phyloP scores from a whole-genome alignment of 1,284 basidiomycete genomes.

The Ganoderma meredithae region DNA sequence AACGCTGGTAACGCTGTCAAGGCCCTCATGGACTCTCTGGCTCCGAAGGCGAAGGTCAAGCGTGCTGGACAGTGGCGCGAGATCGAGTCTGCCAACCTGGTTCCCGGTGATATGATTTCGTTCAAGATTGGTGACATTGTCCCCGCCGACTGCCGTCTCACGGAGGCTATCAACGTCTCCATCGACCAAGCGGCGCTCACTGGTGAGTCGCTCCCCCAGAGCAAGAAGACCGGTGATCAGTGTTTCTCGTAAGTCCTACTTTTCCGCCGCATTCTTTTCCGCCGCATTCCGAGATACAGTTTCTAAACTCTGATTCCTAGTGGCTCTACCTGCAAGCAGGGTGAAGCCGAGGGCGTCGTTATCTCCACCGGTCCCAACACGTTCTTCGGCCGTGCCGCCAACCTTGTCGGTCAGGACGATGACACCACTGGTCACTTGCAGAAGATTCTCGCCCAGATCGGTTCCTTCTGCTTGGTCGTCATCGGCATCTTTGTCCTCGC shows the following conservation, averaged over 20 bases:
- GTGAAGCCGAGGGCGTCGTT: conserved; percentile 96
- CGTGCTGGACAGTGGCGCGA: conserved; percentile 87
- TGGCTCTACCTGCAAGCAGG: conserved; percentile 96
- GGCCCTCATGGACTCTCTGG: conserved; percentile 98
- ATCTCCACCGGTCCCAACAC: conserved; percentile 97
- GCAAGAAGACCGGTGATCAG: conserved; percentile 93
- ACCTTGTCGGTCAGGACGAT: conserved; percentile 94
- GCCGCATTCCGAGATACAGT: not conserved
- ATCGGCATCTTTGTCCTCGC: conserved; percentile 94
- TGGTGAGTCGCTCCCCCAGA: conserved; percentile 92
- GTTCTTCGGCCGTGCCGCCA: conserved; percentile 95
- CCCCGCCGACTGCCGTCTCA: conserved; percentile 94
- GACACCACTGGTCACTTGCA: conserved; percentile 98
- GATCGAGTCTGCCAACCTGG: conserved; percentile 88
- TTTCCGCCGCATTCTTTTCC: not conserved
- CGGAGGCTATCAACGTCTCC: conserved; percentile 93
- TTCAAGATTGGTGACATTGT: conserved; percentile 99
- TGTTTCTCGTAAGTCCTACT: conserved; percentile 85
- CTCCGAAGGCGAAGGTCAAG: conserved; percentile 94
- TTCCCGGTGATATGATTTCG: conserved; percentile 92
- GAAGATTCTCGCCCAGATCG: conserved; percentile 96
- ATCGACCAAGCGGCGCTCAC: conserved; percentile 98
- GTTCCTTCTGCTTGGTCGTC: conserved; percentile 93
- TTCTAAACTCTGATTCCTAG: conserved; percentile 47
- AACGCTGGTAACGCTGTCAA: conserved; percentile 99